Evolutionary conservation across 768 basidiomycete species (phyloP).

Genomic region (Lactifluus piperatus): DNA sequence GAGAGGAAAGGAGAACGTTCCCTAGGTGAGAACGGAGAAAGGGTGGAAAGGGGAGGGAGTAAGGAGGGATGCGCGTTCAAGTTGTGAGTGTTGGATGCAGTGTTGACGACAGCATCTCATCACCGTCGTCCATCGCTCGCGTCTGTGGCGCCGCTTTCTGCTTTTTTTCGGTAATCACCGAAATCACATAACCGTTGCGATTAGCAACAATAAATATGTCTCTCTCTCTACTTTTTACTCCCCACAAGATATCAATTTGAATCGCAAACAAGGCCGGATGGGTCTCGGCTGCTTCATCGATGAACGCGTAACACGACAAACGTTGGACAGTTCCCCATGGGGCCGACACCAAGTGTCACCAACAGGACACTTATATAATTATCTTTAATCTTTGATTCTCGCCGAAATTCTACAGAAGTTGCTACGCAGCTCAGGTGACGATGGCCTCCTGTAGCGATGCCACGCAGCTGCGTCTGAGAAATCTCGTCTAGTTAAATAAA

Average conservation of each 20-base stretch:
- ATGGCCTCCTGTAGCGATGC: background rate
- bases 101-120: background rate
- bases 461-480: background rate
- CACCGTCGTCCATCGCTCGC: constrained; percentile 6
- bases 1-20: background rate
- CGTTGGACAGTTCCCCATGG: background rate
- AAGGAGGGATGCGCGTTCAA: background rate
- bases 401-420: background rate
- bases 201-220: background rate
- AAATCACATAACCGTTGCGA: background rate
- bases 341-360: background rate
- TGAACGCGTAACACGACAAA: background rate
- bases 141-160: constrained; percentile 7
- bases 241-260: background rate
- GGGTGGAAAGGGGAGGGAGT: background rate
- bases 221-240: background rate
- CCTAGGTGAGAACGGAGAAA: background rate
- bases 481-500: background rate
- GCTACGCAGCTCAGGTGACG: background rate
- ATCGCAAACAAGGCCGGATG: too few relatives aligned
- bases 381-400: background rate
- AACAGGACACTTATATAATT: too few relatives aligned
- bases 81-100: background rate
- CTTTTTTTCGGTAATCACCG: constrained; percentile 9
- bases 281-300: background rate